Percentiles rank a stretch among this genome's conserved stretches.
Evolutionary conservation across 805 yeast genomes (phyloP).

Genomic region (Ogataea nitratoaversa): DNA sequence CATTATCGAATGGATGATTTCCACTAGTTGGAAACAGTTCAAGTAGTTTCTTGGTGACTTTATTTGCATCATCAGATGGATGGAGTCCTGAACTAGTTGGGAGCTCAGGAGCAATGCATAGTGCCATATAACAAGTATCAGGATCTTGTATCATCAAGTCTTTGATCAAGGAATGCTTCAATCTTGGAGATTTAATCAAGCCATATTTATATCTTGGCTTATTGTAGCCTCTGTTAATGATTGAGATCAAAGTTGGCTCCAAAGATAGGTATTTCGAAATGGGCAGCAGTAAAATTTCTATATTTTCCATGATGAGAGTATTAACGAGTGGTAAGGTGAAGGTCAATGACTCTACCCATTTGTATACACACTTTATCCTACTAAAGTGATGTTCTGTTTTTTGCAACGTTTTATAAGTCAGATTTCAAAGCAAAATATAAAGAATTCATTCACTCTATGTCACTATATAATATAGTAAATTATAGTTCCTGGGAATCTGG

Average conservation of each 20-base stretch:
- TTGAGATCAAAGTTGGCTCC: slow-evolving; percentile 21
- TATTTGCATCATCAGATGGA: slow-evolving; percentile 15
- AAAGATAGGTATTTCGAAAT: slow-evolving; percentile 7
- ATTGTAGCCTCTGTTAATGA: slow-evolving; percentile 50
- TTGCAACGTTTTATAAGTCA: no score
- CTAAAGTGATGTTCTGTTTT: no score
- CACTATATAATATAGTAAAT: no score
- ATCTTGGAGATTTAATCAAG: slow-evolving; percentile 38
- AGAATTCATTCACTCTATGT: no score
- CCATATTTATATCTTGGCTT: slow-evolving; percentile 42
- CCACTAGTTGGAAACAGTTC: slow-evolving; percentile 9
- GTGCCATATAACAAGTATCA: slow-evolving; percentile 19
- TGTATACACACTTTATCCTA: no score
- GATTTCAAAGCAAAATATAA: no score
- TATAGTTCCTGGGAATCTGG: no score
- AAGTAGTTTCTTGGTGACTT: slow-evolving; percentile 16
- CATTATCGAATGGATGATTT: slow-evolving; percentile 16
- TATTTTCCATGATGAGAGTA: background rate
- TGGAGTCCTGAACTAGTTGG: slow-evolving; percentile 1
- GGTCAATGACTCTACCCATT: no score
- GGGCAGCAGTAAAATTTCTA: slow-evolving; percentile 3
- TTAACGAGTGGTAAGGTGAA: no score
- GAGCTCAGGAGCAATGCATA: slow-evolving; percentile 24
- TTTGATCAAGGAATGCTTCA: slow-evolving; percentile 28
- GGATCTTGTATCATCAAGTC: slow-evolving; percentile 25